phyloP scores from a whole-genome alignment of 768 basidiomycete species.

The Mycena kentingensis region DNA sequence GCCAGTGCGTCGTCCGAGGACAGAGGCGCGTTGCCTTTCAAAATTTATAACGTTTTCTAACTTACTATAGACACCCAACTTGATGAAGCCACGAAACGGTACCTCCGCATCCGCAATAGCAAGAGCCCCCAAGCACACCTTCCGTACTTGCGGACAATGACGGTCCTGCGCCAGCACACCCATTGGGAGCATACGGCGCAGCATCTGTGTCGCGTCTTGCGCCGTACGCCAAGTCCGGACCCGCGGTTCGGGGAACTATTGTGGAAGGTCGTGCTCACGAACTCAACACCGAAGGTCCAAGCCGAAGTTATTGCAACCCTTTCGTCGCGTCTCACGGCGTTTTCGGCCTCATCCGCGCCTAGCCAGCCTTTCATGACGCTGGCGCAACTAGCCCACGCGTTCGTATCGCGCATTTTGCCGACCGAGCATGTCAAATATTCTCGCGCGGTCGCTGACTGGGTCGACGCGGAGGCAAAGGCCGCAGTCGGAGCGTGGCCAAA shows the following conservation, averaged over 20 bases:
- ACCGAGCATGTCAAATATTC: background rate
- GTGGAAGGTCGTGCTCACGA: conserved; percentile 39
- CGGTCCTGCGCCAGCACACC: conserved; percentile 29
- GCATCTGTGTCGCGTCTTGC: conserved; percentile 40
- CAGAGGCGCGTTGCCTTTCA: conserved; percentile 1
- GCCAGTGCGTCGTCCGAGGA: conserved; percentile 24
- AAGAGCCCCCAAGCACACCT: conserved; percentile 46
- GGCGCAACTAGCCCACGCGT: conserved; percentile 2
- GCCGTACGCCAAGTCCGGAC: conserved; percentile 34
- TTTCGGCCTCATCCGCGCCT: background rate
- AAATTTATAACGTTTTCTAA: background rate
- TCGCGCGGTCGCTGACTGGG: background rate
- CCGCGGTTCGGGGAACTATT: conserved; percentile 42
- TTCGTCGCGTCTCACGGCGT: conserved; percentile 31
- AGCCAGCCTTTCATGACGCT: background rate
- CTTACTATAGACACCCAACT: conserved; percentile 27
- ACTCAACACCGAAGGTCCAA: conserved; percentile 33
- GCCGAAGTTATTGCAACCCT: conserved; percentile 38
- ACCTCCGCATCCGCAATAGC: conserved; percentile 41
- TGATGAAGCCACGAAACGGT: conserved; percentile 41
- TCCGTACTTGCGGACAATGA: conserved; percentile 46
- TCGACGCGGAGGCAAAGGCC: background rate
- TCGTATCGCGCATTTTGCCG: background rate
- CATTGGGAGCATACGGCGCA: conserved; percentile 35
- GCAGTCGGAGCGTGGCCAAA: background rate